Evolutionary conservation across 208 protist species (phyloP), one percentile per base, ranked within the genome.

Genomic region (Leishmania lainsoni): DNA sequence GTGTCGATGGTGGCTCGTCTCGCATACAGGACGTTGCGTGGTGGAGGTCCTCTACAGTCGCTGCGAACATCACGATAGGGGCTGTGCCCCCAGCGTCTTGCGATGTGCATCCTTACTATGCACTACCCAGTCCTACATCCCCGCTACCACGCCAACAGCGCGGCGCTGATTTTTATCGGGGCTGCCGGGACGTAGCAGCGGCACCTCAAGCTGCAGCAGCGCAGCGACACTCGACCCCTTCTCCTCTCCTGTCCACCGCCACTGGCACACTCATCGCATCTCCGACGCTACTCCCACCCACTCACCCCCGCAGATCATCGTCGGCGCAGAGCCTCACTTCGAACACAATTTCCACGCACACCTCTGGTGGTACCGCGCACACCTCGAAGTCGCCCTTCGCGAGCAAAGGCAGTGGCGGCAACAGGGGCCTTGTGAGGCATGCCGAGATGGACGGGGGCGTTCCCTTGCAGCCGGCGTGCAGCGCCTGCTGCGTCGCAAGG

Each of bases 271-370:
- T n/a, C 3, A 3, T 45, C 20, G 56, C 61, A n/a, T 58, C 68
- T 35, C 35, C 77, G 2, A 63, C 77, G 29, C 81, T 65, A 20
- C 78, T 82, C 51, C 82, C 82, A 10, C 82, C 77, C 0, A 66
- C 82, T 14, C 82, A 86, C 35, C 82, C 82, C 29, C 61, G 73
- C 35, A 78, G 82, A n/a, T 86, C 82, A 20, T 76, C 63, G 8
- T 86, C 82, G 14, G 65, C 78, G 74, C 77, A 80, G 58, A 69
- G 58, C 42, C 42, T 51, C 39, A 0, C 35, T 20, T 79, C 78
- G 10, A 79, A 70, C 20, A 29, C 32, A 20, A 39, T 58, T 14
- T 45, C 65, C 17, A 32, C 32, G 9, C 51, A 52, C 45, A 20
- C 17, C 74, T 22, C 74, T 29, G 42, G 49, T 48, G 56, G 59